These are phyloP conservation scores for Linum usitatissimum DNA, from an alignment of 345 rosid genomes.

Conservation along the genomic window DNA sequence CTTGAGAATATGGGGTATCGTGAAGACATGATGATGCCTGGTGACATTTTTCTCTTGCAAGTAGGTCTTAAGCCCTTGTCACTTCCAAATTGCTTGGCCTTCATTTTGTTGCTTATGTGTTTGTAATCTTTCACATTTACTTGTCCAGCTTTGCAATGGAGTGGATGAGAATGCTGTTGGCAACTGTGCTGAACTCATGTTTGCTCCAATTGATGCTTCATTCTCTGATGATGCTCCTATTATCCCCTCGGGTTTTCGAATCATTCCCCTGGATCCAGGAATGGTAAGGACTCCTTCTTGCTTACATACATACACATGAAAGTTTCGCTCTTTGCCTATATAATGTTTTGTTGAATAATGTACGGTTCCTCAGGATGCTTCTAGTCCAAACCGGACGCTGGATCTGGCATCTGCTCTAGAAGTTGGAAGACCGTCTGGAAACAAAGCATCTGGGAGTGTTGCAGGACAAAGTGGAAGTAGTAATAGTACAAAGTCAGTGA, in stretches of 20 bases:
- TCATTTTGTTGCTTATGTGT: background rate
- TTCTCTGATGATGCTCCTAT: constrained; percentile 4
- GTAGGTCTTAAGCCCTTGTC: background rate
- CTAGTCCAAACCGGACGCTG: background rate
- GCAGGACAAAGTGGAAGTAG: background rate
- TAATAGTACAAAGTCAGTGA: background rate
- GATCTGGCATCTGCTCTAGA: constrained; percentile 2
- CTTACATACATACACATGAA: no score
- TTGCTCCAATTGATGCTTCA: constrained; percentile 4
- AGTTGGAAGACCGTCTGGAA: background rate
- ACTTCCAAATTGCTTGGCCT: background rate
- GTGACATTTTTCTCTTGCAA: background rate
- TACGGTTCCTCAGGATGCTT: background rate
- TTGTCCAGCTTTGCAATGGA: constrained; percentile 5
- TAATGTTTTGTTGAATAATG: background rate
- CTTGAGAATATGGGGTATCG: background rate
- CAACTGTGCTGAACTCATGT: constrained; percentile 2
- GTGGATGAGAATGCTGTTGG: constrained; percentile 8
- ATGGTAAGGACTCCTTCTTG: background rate
- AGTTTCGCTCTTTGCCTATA: background rate
- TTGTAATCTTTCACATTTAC: no score
- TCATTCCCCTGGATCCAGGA: constrained; percentile 1
- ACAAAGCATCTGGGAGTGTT: no score
- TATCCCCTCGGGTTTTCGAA: background rate
- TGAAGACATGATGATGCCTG: constrained; percentile 1